Base-by-base conservation (phyloP, 768 basidiomycete species). In the Boletus rubropictus region DNA sequence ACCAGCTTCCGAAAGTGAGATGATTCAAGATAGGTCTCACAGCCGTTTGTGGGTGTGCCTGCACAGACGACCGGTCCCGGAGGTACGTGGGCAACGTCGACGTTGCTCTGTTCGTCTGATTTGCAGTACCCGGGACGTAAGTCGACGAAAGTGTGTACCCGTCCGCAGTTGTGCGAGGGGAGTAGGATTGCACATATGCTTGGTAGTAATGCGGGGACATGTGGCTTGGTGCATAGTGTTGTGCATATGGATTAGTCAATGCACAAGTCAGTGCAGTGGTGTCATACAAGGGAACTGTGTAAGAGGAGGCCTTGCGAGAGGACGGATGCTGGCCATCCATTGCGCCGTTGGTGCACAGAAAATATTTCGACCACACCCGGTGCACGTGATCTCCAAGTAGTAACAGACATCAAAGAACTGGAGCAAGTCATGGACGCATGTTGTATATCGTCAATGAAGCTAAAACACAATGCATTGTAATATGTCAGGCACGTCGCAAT, bases 201-300 rank as follows among this genome's bases (percentile, higher is more conserved):
- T 80, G 79, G 18, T 73, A 72, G 68, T 81, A 80, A 56, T 81
- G 79, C 15, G 72, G 63, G 32, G 76, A 76, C 38, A 57, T 41
- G 39, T 64, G 59, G n/a, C 59, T 44, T 29, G 63, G 63, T 47
- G 61, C 58, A 59, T 59, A 39, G 18, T 53, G 44, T 44, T 58
- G 65, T 4, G 56, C 52, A 36, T 65, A 65, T 15, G 64, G 64
- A 24, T 69, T 67, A 15, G 53, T 43, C 53, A 66, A 38, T 33
- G 59, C 56, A 0, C 55, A 52, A 3, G 61, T 61, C 4, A 66
- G 47, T n/a, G 49, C 46, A 9, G 54, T 53, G 6, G 63, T 65
- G 34, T 63, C 53, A 31, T 55, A 58, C 41, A 51, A 3, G 6
- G 62, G 63, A 12, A 10, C 24, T 0, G 50, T 25, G 42, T 46